These are phyloP conservation scores for Russula griseocarnosa DNA, from an alignment of 768 basidiomycete species.

Conservation along the genomic window DNA sequence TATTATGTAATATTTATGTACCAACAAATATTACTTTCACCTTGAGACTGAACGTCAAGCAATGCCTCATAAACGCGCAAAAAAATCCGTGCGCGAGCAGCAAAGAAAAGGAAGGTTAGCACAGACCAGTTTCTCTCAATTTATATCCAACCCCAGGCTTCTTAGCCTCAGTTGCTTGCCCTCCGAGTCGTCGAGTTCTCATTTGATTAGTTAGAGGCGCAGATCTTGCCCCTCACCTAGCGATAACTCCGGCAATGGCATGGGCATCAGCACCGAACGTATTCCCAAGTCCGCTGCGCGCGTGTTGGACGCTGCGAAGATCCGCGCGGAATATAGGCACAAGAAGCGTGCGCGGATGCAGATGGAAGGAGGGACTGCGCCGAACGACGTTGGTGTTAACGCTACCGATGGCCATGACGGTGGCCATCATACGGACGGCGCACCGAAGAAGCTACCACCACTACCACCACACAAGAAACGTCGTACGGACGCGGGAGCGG, in stretches of 20 bases:
- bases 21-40: no score
- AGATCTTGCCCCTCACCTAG: conserved; percentile 29
- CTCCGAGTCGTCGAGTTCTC: neutral
- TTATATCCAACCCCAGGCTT: neutral
- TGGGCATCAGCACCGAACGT: conserved; percentile 44
- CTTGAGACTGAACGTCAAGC: neutral
- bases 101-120: conserved; percentile 33
- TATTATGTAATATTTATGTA: conserved; percentile 23
- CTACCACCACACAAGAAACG: conserved; percentile 28
- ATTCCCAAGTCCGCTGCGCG: conserved; percentile 68
- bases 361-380: conserved; percentile 36
- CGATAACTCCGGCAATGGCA: neutral
- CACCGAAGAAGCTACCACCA: no score
- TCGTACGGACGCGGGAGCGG: conserved; percentile 30
- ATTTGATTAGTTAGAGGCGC: conserved; percentile 27
- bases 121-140: neutral
- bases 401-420: conserved; percentile 29
- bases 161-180: no score
- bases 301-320: conserved; percentile 57
- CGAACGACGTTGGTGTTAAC: no score
- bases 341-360: conserved; percentile 13
- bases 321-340: conserved; percentile 52
- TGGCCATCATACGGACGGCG: neutral
- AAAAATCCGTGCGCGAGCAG: conserved; percentile 35
- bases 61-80: conserved; percentile 39